These are phyloP conservation scores for Hanseniaspora pseudoguilliermondii DNA, from an alignment of 805 yeast species.

Conservation along the genomic window DNA sequence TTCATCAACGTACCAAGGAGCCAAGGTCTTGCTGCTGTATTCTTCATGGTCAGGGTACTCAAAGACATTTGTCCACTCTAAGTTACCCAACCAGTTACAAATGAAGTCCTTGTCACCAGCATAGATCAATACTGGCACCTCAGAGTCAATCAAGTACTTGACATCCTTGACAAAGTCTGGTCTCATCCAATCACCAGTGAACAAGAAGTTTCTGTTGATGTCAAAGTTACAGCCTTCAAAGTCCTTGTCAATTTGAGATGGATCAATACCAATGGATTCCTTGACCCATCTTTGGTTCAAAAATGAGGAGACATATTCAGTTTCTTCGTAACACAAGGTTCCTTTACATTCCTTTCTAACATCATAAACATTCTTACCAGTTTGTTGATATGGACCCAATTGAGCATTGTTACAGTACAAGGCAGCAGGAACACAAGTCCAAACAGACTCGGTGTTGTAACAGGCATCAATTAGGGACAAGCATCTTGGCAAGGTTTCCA, in stretches of 20 bases:
- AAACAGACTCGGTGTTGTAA: slow-evolving; percentile 57
- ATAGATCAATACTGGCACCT: slow-evolving; percentile 71
- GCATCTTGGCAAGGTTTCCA: slow-evolving; percentile 62
- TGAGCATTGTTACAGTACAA: slow-evolving; percentile 79
- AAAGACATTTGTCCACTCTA: slow-evolving; percentile 67
- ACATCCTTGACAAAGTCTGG: slow-evolving; percentile 67
- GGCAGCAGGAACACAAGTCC: slow-evolving; percentile 85
- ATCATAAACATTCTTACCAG: slow-evolving; percentile 88
- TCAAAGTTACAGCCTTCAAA: slow-evolving; percentile 74
- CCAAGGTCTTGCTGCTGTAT: slow-evolving; percentile 35
- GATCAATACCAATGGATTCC: slow-evolving; percentile 76
- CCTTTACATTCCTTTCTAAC: slow-evolving; percentile 71
- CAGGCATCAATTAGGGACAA: slow-evolving; percentile 61
- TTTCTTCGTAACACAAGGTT: slow-evolving; percentile 64
- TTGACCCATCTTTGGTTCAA: slow-evolving; percentile 66
- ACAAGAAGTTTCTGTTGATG: slow-evolving; percentile 64
- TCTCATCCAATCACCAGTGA: slow-evolving; percentile 85
- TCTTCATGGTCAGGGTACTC: slow-evolving; percentile 52
- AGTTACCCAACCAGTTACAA: slow-evolving; percentile 93
- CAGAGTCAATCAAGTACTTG: slow-evolving; percentile 54
- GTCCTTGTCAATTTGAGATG: slow-evolving; percentile 12
- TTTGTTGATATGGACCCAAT: slow-evolving; percentile 65
- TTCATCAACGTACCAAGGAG: slow-evolving; percentile 36
- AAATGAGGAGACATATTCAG: slow-evolving; percentile 63
- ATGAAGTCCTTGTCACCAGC: slow-evolving; percentile 95